Conservation (phyloP, 2,329 filamentous ascomycete genomes). For the Sphaerulina musiva region DNA sequence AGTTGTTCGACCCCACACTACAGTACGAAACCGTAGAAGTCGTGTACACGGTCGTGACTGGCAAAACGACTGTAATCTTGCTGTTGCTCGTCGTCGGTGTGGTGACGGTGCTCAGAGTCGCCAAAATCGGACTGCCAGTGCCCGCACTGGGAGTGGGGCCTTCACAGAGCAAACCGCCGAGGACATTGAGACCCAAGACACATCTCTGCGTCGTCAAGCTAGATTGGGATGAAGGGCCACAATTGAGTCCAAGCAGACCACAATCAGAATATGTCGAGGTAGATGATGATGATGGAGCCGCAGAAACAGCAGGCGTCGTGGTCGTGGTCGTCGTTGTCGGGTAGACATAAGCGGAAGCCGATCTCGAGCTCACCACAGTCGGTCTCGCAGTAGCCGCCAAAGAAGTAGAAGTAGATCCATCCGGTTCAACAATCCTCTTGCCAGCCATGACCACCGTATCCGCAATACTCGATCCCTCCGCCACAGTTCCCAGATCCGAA, state of each 20-base stretch:
- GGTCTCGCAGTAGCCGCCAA: conserved; percentile 3
- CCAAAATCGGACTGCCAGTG: neutral
- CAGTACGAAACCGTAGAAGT: conserved; percentile 26
- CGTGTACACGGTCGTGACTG: conserved; percentile 21
- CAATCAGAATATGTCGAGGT: neutral
- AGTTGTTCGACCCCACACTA: conserved; percentile 5
- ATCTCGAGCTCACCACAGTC: conserved; percentile 8
- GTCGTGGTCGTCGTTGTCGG: conserved; percentile 3
- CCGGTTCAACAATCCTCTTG: conserved; percentile 9
- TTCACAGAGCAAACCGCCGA: neutral
- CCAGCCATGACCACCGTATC: conserved; percentile 20
- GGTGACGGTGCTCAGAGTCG: neutral
- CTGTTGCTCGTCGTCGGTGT: neutral
- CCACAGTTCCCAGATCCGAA: conserved; percentile 11
- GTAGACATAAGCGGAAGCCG: conserved; percentile 6
- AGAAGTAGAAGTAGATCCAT: conserved; percentile 7
- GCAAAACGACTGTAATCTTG: conserved; percentile 11
- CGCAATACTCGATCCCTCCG: conserved; percentile 11
- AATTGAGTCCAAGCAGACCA: neutral
- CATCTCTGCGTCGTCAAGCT: neutral
- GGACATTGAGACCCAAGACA: neutral
- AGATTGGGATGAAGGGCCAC: neutral
- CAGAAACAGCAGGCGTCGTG: neutral
- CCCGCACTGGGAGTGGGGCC: neutral
- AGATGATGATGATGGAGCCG: neutral